Percentiles rank a stretch among this genome's conserved stretches.
These are phyloP conservation scores for Hypseocharis bilobata DNA, from an alignment of 441 rosid species.

Conservation along the genomic window DNA sequence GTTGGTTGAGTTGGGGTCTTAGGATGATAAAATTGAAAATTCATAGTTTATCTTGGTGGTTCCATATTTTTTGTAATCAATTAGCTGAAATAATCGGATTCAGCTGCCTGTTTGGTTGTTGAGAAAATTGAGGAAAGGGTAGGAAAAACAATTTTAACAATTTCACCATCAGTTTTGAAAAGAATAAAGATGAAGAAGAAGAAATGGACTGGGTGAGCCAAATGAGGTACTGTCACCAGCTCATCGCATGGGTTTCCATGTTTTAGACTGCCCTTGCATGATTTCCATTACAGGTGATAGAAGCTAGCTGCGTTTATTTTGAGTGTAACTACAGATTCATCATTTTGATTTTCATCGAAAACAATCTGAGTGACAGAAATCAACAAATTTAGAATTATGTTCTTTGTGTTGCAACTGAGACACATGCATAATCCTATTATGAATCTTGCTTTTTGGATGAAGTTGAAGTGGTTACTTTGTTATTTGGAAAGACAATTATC, in stretches of 20 bases:
- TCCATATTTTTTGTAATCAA: background rate
- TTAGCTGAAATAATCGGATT: background rate
- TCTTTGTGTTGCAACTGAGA: background rate
- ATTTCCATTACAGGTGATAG: no score
- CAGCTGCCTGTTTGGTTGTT: background rate
- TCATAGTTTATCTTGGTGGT: no score
- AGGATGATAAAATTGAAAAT: background rate
- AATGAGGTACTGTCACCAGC: no score
- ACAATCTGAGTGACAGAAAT: background rate
- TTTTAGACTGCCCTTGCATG: no score
- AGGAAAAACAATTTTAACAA: background rate
- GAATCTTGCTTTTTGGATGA: no score
- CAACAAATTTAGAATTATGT: background rate
- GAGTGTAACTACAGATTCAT: background rate
- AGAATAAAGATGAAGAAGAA: no score
- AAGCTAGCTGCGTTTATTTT: no score
- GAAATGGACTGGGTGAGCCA: no score
- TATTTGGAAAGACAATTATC: no score
- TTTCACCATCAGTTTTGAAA: background rate
- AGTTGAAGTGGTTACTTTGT: no score
- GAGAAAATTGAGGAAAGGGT: background rate
- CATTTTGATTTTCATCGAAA: background rate
- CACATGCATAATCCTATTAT: no score
- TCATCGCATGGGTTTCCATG: no score
- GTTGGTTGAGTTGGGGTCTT: background rate